Conservation (phyloP, 2,329 filamentous ascomycete species). For the Pyrenochaeta sp. region DNA sequence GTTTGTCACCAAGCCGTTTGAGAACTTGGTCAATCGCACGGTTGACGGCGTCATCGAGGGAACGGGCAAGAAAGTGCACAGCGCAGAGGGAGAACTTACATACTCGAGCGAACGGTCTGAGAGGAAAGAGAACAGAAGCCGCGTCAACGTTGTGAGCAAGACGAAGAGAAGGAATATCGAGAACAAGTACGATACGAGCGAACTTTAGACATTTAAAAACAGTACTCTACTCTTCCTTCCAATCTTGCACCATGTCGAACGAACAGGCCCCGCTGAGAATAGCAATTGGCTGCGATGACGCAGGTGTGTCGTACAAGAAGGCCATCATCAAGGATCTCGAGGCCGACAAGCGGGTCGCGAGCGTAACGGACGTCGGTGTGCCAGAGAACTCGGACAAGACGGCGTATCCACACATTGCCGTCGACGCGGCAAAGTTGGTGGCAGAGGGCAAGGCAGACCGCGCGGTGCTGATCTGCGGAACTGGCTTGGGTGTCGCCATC, state of each 20-base stretch:
- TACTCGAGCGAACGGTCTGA: constrained; percentile 21
- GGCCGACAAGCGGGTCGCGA: constrained; percentile 70
- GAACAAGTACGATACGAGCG: constrained; percentile 43
- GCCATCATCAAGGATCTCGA: constrained; percentile 78
- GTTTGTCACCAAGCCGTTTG: constrained; percentile 49
- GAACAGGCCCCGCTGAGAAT: constrained; percentile 59
- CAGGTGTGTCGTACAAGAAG: constrained; percentile 80
- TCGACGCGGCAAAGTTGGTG: constrained; percentile 73
- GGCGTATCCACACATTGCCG: constrained; percentile 81
- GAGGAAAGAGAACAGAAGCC: constrained; percentile 4
- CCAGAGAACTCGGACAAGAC: constrained; percentile 74
- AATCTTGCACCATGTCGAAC: constrained; percentile 14
- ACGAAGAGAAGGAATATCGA: constrained; percentile 26
- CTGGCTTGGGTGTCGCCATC: constrained; percentile 86
- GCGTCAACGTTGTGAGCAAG: constrained; percentile 17
- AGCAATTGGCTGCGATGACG: constrained; percentile 73
- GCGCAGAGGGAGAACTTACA: constrained; percentile 32
- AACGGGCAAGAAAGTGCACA: constrained; percentile 32
- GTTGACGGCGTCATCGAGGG: constrained; percentile 43
- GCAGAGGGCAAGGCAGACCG: constrained; percentile 74
- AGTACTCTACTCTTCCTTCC: too few species aligned
- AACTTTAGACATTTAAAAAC: constrained; percentile 25
- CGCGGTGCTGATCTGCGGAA: constrained; percentile 84
- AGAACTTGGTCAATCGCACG: constrained; percentile 40
- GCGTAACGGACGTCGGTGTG: constrained; percentile 79